Evolutionary conservation across 305 asterid species (phyloP), one percentile per base, ranked within the genome.

Genomic region (Fraxinus sp.): DNA sequence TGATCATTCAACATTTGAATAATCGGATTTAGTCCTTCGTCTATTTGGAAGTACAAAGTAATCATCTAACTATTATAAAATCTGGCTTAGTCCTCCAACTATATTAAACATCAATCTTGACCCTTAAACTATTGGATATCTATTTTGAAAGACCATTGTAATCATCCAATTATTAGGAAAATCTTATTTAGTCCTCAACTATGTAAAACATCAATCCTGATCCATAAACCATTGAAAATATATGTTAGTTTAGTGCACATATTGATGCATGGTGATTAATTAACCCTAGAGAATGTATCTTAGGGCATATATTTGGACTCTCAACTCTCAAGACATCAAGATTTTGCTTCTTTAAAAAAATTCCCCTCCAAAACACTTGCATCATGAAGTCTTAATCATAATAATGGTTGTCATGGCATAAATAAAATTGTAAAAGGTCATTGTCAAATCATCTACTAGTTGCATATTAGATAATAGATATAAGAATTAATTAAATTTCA

Each of bases 321-420:
- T 7, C 11, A 7, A 8, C 44, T 30, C 80, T 28, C 10, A 64
- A 20, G 59, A 57, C 30, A 39, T 30, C 66, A 80, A 16, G 37
- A 33, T 33, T 33, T 35, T 35, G 39, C 39, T 35, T 35, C 9
- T 75, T 81, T 57, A 73, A 71, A 49, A 41, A 7, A 32, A 71
- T 55, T 16, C 44, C 57, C 70, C 78, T 39, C 80, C 70, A 68
- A 79, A 24, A 39, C 32, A 70, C 81, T 33, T 66, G 52, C 81
- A 18, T 79, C 86, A 83, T 79, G 83, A 41, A 46, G 83, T 83
- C 88, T 30, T 80, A 78, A 83, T 86, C 77, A 77, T 52, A 33
- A 57, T 36, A 75, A 41, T 14, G 49, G 33, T 66, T 46, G 32
- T 46, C 5, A 1, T 13, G 57, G 77, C 30, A 28, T 62, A 49